These are phyloP conservation scores for Xylaria sp. DNA, from an alignment of 495 filamentous ascomycete genomes.

Conservation along the genomic window DNA sequence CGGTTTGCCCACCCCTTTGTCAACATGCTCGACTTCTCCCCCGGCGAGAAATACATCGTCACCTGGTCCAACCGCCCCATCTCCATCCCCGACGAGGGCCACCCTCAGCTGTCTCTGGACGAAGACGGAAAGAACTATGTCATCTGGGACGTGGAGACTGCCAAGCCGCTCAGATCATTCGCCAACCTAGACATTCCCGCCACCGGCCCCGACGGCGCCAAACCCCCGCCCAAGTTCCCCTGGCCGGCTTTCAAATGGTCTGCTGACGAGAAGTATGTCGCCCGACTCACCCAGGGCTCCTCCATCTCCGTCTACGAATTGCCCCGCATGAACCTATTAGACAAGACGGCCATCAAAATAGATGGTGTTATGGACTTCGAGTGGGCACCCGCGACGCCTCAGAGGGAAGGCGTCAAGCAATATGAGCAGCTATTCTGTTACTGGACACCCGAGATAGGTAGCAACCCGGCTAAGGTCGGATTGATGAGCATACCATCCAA, in stretches of 20 bases:
- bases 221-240: constrained; percentile 86
- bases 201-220: constrained; percentile 47
- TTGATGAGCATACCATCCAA: constrained; percentile 96
- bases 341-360: constrained; percentile 89
- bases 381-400: constrained; percentile 85
- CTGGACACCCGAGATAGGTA: constrained; percentile 98
- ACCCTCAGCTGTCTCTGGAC: constrained; percentile 80
- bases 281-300: constrained; percentile 84
- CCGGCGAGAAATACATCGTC: constrained; percentile 88
- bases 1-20: constrained; percentile 94
- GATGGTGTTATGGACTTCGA: constrained; percentile 98
- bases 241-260: constrained; percentile 99
- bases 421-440: constrained; percentile 97
- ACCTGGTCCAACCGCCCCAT: constrained; percentile 96
- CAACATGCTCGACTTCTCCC: constrained; percentile 95
- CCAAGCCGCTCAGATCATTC: constrained; percentile 90
- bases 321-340: constrained; percentile 88
- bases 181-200: constrained; percentile 81
- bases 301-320: constrained; percentile 95
- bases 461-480: constrained; percentile 95
- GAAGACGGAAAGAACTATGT: constrained; percentile 99
- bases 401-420: constrained; percentile 79
- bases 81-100: constrained; percentile 82
- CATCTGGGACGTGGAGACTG: constrained; percentile 94
- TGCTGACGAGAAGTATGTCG: constrained; percentile 94